phyloP scores from a whole-genome alignment of 495 filamentous ascomycete species.

The Penicillium egyptiacum region DNA sequence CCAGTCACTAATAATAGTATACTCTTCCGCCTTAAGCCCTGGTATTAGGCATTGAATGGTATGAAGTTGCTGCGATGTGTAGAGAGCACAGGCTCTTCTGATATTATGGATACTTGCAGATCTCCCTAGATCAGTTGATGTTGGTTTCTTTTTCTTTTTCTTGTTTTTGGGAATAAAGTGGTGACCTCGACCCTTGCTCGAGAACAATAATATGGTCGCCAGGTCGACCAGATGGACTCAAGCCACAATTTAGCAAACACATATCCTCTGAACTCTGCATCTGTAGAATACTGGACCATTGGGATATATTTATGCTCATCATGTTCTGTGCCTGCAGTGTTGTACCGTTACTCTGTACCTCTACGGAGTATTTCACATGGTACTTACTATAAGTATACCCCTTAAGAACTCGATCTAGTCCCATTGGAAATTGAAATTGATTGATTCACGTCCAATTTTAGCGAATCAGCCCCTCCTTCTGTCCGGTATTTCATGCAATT shows the following conservation, averaged over 20 bases:
- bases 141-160: background rate
- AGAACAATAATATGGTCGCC: conserved; percentile 2
- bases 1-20: conserved; percentile 8
- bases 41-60: background rate
- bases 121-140: background rate
- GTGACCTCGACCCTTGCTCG: conserved; percentile 1
- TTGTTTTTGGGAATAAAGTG: background rate
- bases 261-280: background rate
- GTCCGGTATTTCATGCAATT: background rate
- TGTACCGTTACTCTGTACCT: background rate
- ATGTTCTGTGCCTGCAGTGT: background rate
- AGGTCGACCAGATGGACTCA: conserved; percentile 6
- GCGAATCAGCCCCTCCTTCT: background rate
- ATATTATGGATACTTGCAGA: background rate
- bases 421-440: background rate
- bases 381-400: background rate
- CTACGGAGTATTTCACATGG: background rate
- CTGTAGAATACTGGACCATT: background rate
- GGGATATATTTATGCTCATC: background rate
- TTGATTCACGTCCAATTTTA: background rate
- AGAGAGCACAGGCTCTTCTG: background rate
- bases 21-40: background rate
- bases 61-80: background rate
- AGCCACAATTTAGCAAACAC: background rate
- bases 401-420: background rate